These are phyloP conservation scores for Kazachstania psychrophila DNA, from an alignment of 805 yeast species.

Conservation along the genomic window DNA sequence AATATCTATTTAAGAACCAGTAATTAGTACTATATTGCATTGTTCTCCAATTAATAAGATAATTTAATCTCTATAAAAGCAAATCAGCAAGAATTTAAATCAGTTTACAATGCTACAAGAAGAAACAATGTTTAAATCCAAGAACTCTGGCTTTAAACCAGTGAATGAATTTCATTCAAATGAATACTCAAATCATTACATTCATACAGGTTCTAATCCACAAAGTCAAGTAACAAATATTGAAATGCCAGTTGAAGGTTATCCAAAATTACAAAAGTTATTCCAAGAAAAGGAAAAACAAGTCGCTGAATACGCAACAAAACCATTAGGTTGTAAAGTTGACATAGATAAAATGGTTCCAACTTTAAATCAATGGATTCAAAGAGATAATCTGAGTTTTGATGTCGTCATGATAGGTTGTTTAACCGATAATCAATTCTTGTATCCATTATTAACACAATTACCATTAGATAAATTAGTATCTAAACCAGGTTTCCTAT, in stretches of 20 bases:
- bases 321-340: slow-evolving; percentile 59
- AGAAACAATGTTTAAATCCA: slow-evolving; percentile 5
- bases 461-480: slow-evolving; percentile 67
- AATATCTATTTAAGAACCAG: too few relatives aligned
- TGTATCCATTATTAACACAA: slow-evolving; percentile 49
- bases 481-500: slow-evolving; percentile 77
- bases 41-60: too few relatives aligned
- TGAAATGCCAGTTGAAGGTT: slow-evolving; percentile 64
- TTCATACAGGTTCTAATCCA: slow-evolving; percentile 57
- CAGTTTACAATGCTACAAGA: too few relatives aligned
- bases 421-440: slow-evolving; percentile 61
- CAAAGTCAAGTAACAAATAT: slow-evolving; percentile 57
- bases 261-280: slow-evolving; percentile 69
- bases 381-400: slow-evolving; percentile 49
- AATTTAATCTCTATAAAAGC: too few relatives aligned
- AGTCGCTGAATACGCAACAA: slow-evolving; percentile 41
- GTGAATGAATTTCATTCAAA: slow-evolving; percentile 39
- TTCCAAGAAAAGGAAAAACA: slow-evolving; percentile 58
- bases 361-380: slow-evolving; percentile 53
- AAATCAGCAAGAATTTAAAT: too few relatives aligned
- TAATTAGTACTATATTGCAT: too few relatives aligned
- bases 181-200: slow-evolving; percentile 62
- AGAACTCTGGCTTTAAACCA: slow-evolving; percentile 21
- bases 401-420: slow-evolving; percentile 93
- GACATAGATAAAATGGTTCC: slow-evolving; percentile 44